phyloP scores from a whole-genome alignment of 495 filamentous ascomycete genomes.

The Penicillium egyptiacum region DNA sequence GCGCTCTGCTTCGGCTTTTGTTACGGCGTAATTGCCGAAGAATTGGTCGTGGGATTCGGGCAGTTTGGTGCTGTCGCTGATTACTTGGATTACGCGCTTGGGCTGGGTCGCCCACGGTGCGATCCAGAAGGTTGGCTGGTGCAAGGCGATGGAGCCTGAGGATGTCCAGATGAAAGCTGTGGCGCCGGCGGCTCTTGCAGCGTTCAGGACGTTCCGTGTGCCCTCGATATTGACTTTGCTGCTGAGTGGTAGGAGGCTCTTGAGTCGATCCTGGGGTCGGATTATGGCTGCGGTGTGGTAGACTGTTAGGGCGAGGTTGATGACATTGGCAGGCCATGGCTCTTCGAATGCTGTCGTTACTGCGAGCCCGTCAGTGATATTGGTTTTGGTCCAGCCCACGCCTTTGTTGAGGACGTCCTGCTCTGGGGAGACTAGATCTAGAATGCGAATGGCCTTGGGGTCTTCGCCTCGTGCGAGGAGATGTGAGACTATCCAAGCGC shows the following conservation, averaged over 20 bases:
- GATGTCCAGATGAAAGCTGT: slow-evolving; percentile 56
- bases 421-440: slow-evolving; percentile 50
- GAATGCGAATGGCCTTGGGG: slow-evolving; percentile 53
- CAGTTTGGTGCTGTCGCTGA: slow-evolving; percentile 47
- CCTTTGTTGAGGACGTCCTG: slow-evolving; percentile 40
- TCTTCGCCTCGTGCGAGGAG: slow-evolving; percentile 55
- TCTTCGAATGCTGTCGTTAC: slow-evolving; percentile 50
- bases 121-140: slow-evolving; percentile 48
- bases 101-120: slow-evolving; percentile 48
- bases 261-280: slow-evolving; percentile 48
- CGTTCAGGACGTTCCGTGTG: slow-evolving; percentile 49
- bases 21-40: slow-evolving; percentile 57
- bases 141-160: slow-evolving; percentile 51
- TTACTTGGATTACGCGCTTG: slow-evolving; percentile 40
- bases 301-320: slow-evolving; percentile 52
- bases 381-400: slow-evolving; percentile 49
- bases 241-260: slow-evolving; percentile 44
- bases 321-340: slow-evolving; percentile 48
- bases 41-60: slow-evolving; percentile 48
- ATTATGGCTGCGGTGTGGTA: slow-evolving; percentile 60
- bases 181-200: slow-evolving; percentile 46
- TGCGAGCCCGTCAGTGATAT: slow-evolving; percentile 50
- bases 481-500: slow-evolving; percentile 54
- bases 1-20: slow-evolving; percentile 55
- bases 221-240: slow-evolving; percentile 57